Percentiles rank a stretch among this genome's conserved stretches.
Evolutionary conservation across 768 basidiomycete genomes (phyloP).

Genomic region (Rhodotorula paludigena): DNA sequence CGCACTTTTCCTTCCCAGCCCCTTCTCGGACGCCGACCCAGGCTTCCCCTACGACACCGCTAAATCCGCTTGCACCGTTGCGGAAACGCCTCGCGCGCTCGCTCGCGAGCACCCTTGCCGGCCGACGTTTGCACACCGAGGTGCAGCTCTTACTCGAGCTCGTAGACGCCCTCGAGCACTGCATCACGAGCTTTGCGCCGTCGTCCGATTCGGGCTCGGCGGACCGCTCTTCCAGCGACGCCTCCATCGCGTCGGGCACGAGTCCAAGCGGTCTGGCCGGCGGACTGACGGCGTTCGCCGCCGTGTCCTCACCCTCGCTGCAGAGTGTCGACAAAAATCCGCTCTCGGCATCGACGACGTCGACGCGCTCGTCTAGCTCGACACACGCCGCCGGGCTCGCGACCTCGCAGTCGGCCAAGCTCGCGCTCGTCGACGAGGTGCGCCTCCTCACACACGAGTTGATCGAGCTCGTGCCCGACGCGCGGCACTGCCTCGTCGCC

Average conservation of each 20-base stretch:
- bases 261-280: not conserved
- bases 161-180: constrained; percentile 35
- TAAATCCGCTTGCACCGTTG: constrained; percentile 30
- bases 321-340: constrained; percentile 8
- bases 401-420: constrained; percentile 6
- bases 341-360: not conserved
- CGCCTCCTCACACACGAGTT: constrained; percentile 31
- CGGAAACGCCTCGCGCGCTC: constrained; percentile 35
- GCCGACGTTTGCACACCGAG: constrained; percentile 10
- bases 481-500: constrained; percentile 24
- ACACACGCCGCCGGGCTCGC: not conserved
- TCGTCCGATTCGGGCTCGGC: not conserved
- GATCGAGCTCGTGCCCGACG: constrained; percentile 32
- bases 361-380: not conserved
- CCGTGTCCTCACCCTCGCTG: not conserved
- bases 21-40: not conserved
- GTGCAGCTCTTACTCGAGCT: constrained; percentile 36
- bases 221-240: not conserved
- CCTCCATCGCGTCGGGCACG: not conserved
- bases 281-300: not conserved
- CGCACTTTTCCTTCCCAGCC: constrained; percentile 11
- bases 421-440: constrained; percentile 24
- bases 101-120: not conserved
- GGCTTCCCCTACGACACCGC: not conserved
- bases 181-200: constrained; percentile 20